phyloP scores from a whole-genome alignment of 2,329 filamentous ascomycete species.

The Rosellinia necatrix region DNA sequence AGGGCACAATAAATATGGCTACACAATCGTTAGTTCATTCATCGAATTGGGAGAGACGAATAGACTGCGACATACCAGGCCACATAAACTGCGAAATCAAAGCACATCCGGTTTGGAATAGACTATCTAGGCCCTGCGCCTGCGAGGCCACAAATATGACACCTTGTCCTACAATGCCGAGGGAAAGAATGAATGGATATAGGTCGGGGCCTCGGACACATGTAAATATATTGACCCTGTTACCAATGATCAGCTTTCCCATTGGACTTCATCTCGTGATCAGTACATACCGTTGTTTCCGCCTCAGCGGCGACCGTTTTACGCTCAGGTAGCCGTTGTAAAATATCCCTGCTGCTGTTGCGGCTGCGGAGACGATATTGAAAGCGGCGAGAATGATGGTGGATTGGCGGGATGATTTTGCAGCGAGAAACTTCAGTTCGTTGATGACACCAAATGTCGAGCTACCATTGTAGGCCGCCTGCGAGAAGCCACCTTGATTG shows the following conservation, averaged over 20 bases:
- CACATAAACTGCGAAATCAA: conserved; percentile 62
- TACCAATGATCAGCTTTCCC: conserved; percentile 27
- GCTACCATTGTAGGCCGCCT: conserved; percentile 44
- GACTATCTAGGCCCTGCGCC: conserved; percentile 55
- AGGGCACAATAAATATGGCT: conserved; percentile 71
- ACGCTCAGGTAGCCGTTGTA: conserved; percentile 57
- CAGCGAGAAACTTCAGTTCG: conserved; percentile 56
- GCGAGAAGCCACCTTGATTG: conserved; percentile 34
- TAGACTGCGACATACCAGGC: conserved; percentile 52
- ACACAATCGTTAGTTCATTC: conserved; percentile 34
- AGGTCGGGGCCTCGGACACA: conserved; percentile 54
- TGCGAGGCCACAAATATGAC: conserved; percentile 62
- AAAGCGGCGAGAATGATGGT: conserved; percentile 65
- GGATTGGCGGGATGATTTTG: conserved; percentile 63
- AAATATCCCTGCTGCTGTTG: conserved; percentile 60
- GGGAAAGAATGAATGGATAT: conserved; percentile 61
- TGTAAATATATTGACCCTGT: conserved; percentile 41
- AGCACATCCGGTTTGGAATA: conserved; percentile 58
- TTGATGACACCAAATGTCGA: conserved; percentile 53
- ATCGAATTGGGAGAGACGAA: not conserved
- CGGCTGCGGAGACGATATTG: conserved; percentile 62
- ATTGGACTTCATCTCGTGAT: conserved; percentile 8
- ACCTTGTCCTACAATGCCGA: conserved; percentile 63
- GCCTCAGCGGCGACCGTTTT: conserved; percentile 46
- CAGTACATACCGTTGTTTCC: conserved; percentile 46